Conservation (phyloP, 192 early-diverging fungal genomes). For the Backusella parvicylindrica region DNA sequence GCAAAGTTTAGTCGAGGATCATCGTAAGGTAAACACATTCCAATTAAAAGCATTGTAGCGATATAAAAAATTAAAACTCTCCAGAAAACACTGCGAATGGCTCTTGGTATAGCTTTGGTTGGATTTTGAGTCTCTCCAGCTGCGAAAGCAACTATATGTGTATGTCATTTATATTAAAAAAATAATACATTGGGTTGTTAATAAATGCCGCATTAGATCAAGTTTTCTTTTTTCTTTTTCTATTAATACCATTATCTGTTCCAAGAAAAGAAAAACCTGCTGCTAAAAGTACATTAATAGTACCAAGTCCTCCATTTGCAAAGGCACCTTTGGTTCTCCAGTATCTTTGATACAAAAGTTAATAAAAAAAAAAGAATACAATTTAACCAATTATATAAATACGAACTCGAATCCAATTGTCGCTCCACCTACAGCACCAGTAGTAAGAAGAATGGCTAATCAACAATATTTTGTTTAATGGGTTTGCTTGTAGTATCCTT, state of each 20-base stretch:
- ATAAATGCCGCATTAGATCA: too few species aligned
- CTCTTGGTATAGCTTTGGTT: constrained; percentile 64
- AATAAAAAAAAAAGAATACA: background rate
- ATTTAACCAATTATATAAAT: background rate
- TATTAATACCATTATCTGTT: constrained; percentile 61
- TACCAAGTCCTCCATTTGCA: constrained; percentile 49
- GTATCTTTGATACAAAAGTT: too few species aligned
- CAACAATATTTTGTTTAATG: background rate
- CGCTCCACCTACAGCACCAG: constrained; percentile 53
- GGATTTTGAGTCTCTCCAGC: constrained; percentile 89
- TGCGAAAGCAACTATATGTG: constrained; percentile 71
- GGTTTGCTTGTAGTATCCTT: background rate
- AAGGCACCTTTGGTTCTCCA: constrained; percentile 61
- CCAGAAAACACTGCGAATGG: constrained; percentile 78
- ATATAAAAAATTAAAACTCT: constrained; percentile 83
- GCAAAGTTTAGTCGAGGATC: constrained; percentile 46
- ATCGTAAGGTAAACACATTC: constrained; percentile 66
- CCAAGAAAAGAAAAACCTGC: constrained; percentile 85
- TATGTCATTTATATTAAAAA: too few species aligned
- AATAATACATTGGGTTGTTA: too few species aligned
- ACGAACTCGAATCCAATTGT: constrained; percentile 40
- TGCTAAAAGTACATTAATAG: constrained; percentile 63
- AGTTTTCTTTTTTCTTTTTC: background rate
- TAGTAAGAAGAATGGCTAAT: constrained; percentile 52
- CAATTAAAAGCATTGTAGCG: constrained; percentile 72